phyloP scores from a whole-genome alignment of 1,284 basidiomycete species.

The Puccinia novopanici region DNA sequence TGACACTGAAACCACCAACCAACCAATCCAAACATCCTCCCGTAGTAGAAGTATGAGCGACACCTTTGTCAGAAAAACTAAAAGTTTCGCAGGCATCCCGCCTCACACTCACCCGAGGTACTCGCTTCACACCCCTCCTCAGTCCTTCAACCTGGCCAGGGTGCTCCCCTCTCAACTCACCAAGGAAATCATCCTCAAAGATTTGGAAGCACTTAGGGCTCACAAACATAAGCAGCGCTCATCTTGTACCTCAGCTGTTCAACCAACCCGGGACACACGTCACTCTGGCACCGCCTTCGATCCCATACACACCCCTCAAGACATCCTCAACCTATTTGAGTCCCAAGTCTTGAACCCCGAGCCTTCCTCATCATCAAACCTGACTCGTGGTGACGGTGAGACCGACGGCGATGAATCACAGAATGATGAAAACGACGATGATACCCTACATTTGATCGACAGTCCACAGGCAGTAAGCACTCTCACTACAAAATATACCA shows the following conservation, averaged over 20 bases:
- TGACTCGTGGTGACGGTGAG: not conserved
- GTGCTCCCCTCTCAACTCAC: not conserved
- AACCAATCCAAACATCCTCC: not conserved
- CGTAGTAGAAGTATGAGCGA: slow-evolving; percentile 36
- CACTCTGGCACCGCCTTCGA: not conserved
- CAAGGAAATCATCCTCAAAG: not conserved
- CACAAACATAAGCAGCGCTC: not conserved
- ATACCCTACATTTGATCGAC: not conserved
- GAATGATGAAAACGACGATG: not conserved
- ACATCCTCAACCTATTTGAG: not conserved
- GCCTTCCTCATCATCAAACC: not conserved
- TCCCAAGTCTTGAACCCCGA: not conserved
- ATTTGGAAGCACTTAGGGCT: too few relatives aligned
- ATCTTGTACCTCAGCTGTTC: not conserved
- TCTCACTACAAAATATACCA: not conserved
- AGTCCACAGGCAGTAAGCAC: not conserved
- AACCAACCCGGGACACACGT: not conserved
- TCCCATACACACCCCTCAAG: not conserved
- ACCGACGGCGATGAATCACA: not conserved
- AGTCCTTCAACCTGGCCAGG: not conserved
- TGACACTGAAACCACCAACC: not conserved
- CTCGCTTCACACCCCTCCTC: not conserved
- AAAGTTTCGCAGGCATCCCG: not conserved
- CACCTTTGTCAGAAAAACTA: slow-evolving; percentile 18
- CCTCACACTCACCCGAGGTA: not conserved